Conservation (phyloP, 768 basidiomycete genomes). For the Auricularia sp. region DNA sequence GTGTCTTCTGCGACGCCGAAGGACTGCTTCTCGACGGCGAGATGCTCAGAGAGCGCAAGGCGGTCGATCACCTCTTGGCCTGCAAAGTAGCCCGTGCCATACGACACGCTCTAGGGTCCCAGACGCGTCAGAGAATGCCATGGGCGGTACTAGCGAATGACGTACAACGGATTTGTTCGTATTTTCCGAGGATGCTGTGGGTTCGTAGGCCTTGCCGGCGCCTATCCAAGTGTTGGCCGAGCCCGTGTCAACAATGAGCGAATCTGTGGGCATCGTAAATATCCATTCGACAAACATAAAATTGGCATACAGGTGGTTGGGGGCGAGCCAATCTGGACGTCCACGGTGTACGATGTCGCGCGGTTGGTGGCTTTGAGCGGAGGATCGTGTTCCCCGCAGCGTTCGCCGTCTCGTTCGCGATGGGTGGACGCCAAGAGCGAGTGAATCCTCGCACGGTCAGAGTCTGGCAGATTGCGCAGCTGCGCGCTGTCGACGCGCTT, state of each 20-base stretch:
- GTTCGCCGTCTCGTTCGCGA: not conserved
- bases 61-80: not conserved
- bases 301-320: conserved; percentile 22
- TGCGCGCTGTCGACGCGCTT: not conserved
- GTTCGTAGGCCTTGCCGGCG: conserved; percentile 14
- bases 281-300: not conserved
- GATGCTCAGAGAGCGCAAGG: not conserved
- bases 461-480: not conserved
- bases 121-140: not conserved
- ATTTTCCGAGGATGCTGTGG: conserved; percentile 12
- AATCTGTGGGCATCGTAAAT: conserved; percentile 11
- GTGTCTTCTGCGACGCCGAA: conserved; percentile 1
- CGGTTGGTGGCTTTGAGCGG: conserved; percentile 11
- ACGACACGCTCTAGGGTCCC: not conserved
- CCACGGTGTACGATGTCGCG: conserved; percentile 18
- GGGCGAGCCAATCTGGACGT: conserved; percentile 45
- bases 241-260: conserved; percentile 23
- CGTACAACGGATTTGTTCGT: conserved; percentile 18
- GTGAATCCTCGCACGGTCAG: not conserved
- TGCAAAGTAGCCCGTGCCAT: not conserved
- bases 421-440: not conserved
- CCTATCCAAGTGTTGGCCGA: conserved; percentile 26
- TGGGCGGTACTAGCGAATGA: conserved; percentile 5
- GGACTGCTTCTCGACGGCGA: conserved; percentile 2
- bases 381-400: too few relatives aligned